Conservation (phyloP, 2,329 filamentous ascomycete genomes). For the Cyclaneusma minus region DNA sequence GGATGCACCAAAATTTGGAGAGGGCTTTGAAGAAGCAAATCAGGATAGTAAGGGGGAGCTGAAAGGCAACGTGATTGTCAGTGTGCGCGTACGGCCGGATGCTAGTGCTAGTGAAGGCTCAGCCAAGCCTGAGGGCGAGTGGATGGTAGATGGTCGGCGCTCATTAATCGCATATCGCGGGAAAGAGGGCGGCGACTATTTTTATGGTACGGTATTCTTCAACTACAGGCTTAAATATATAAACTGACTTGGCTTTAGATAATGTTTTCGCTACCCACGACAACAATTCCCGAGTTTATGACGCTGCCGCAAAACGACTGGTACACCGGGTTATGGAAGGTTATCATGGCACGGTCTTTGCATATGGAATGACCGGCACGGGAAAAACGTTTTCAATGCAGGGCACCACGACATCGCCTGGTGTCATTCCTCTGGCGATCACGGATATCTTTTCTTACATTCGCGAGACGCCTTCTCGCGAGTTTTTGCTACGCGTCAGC, state of each 20-base stretch:
- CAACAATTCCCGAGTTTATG: slow-evolving; percentile 89
- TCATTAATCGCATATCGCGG: slow-evolving; percentile 73
- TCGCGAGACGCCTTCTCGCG: slow-evolving; percentile 83
- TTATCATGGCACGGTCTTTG: slow-evolving; percentile 95
- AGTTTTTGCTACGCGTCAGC: slow-evolving; percentile 89
- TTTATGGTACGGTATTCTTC: slow-evolving; percentile 66
- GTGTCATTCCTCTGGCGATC: slow-evolving; percentile 92
- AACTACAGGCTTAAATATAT: slow-evolving; percentile 4
- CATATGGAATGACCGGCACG: slow-evolving; percentile 97
- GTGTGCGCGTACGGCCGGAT: slow-evolving; percentile 84
- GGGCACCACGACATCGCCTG: slow-evolving; percentile 85
- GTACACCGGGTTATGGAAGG: slow-evolving; percentile 97
- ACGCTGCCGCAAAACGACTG: slow-evolving; percentile 81
- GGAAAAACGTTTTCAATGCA: slow-evolving; percentile 99
- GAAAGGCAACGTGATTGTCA: slow-evolving; percentile 93
- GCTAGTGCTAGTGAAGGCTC: slow-evolving; percentile 43
- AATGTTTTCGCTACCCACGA: slow-evolving; percentile 93
- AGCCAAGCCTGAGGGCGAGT: slow-evolving; percentile 57
- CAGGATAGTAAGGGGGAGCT: slow-evolving; percentile 12
- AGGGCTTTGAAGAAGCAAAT: slow-evolving; percentile 11
- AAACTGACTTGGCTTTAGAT: slow-evolving; percentile 36
- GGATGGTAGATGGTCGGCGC: slow-evolving; percentile 77
- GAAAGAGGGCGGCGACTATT: slow-evolving; percentile 82
- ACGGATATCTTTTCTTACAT: slow-evolving; percentile 99
- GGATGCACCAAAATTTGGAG: slow-evolving; percentile 29